Conservation (phyloP, 1,139 yeast genomes). For the Geotrichum reessii region DNA sequence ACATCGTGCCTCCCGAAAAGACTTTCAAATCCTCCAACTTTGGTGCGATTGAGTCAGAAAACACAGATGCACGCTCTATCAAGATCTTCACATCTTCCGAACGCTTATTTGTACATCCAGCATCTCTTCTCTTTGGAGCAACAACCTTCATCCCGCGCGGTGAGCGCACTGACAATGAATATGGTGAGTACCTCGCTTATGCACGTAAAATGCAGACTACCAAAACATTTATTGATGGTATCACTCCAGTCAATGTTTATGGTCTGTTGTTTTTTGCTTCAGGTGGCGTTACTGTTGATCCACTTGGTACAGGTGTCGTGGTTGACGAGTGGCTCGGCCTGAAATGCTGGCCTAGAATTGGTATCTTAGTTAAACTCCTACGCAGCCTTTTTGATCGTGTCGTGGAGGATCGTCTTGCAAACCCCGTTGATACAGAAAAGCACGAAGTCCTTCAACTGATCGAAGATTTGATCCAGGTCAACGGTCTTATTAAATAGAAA, state of each 20-base stretch:
- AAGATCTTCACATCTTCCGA: constrained; percentile 44
- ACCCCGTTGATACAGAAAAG: constrained; percentile 35
- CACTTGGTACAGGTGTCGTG: constrained; percentile 42
- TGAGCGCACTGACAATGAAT: constrained; percentile 20
- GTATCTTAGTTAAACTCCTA: constrained; percentile 70
- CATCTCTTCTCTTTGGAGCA: constrained; percentile 59
- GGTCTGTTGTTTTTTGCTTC: constrained; percentile 79
- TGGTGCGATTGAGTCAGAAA: constrained; percentile 76
- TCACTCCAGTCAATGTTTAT: constrained; percentile 72
- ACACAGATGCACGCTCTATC: constrained; percentile 68
- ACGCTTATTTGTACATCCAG: constrained; percentile 77
- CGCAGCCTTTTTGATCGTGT: constrained; percentile 61
- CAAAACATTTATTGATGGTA: constrained; percentile 63
- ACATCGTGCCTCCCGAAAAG: constrained; percentile 77
- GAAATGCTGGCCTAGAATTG: constrained; percentile 90
- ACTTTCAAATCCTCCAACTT: constrained; percentile 62
- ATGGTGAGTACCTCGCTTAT: constrained; percentile 34
- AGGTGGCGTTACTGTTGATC: constrained; percentile 56
- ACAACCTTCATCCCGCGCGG: constrained; percentile 27
- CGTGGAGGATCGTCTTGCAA: constrained; percentile 52
- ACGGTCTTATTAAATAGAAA: constrained; percentile 12
- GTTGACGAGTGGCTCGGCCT: constrained; percentile 78
- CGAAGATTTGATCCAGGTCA: constrained; percentile 13
- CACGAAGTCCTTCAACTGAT: constrained; percentile 13
- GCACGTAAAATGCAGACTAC: constrained; percentile 46